These are phyloP conservation scores for Chrysoporthe austroafricana DNA, from an alignment of 2,329 filamentous ascomycete genomes.

Conservation along the genomic window DNA sequence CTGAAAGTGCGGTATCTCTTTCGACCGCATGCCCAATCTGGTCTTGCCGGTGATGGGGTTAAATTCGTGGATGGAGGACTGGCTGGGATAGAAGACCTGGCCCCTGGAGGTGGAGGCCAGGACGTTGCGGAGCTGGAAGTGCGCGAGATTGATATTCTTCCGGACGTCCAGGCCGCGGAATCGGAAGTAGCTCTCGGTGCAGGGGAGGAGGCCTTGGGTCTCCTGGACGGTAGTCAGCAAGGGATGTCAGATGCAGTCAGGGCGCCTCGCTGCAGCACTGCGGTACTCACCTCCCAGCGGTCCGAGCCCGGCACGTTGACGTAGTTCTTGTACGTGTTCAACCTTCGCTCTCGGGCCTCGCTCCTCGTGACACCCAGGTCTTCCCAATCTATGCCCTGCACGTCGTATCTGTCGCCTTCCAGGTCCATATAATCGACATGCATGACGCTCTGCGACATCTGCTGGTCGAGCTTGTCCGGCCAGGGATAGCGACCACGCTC, in stretches of 20 bases:
- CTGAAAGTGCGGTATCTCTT: conserved; percentile 36
- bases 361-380: conserved; percentile 54
- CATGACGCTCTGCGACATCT: conserved; percentile 30
- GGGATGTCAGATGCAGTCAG: background rate
- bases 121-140: conserved; percentile 69
- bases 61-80: conserved; percentile 53
- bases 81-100: conserved; percentile 60
- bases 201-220: conserved; percentile 42
- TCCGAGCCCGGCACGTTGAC: conserved; percentile 56
- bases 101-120: conserved; percentile 60
- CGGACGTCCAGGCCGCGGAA: conserved; percentile 62
- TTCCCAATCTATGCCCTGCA: conserved; percentile 64
- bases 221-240: conserved; percentile 25
- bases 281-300: conserved; percentile 50
- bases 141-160: conserved; percentile 58
- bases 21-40: conserved; percentile 47
- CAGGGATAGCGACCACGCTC: conserved; percentile 39
- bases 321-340: conserved; percentile 60
- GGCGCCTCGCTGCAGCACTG: conserved; percentile 26
- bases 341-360: conserved; percentile 52
- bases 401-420: conserved; percentile 58
- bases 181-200: conserved; percentile 56
- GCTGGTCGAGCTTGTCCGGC: conserved; percentile 38
- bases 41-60: conserved; percentile 53
- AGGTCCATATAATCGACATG: conserved; percentile 50